Percentiles rank a stretch among this genome's conserved stretches.
Conservation (phyloP, 148 eudicot genomes). For the Rhododendron williamsianum region DNA sequence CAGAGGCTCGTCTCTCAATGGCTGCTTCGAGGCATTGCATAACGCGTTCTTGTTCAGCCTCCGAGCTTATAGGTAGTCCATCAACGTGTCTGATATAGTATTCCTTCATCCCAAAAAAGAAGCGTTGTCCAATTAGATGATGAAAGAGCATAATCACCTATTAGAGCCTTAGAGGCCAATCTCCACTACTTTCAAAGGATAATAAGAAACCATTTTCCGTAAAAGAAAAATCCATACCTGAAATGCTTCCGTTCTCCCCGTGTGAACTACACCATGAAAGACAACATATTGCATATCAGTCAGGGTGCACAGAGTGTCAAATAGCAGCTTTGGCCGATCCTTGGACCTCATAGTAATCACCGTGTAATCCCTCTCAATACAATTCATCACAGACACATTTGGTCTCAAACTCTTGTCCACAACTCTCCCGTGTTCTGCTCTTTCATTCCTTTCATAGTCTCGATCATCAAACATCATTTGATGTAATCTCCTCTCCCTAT, state of each 20-base stretch:
- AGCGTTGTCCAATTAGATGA: background rate
- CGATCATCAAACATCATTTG: slow-evolving; percentile 90
- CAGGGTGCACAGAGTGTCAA: slow-evolving; percentile 81
- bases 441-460: slow-evolving; percentile 56
- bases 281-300: slow-evolving; percentile 95
- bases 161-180: background rate
- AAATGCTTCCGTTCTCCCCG: slow-evolving; percentile 55
- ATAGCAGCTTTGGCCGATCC: slow-evolving; percentile 85
- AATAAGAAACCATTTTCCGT: background rate
- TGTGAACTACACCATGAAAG: slow-evolving; percentile 63
- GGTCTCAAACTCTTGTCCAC: slow-evolving; percentile 39
- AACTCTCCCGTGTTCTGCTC: slow-evolving; percentile 17
- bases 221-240: slow-evolving; percentile 38
- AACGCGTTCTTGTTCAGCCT: slow-evolving; percentile 78
- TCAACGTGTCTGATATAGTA: slow-evolving; percentile 84
- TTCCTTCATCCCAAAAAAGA: slow-evolving; percentile 41
- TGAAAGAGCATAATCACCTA: background rate
- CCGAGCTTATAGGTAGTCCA: slow-evolving; percentile 68
- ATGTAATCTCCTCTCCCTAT: slow-evolving; percentile 78
- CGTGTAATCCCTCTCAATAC: slow-evolving; percentile 72
- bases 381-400: slow-evolving; percentile 46
- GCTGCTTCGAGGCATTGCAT: slow-evolving; percentile 94
- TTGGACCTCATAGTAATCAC: slow-evolving; percentile 66
- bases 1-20: slow-evolving; percentile 69
- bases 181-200: background rate